Evolutionary conservation across 805 yeast species (phyloP), one percentile per base, ranked within the genome.

Genomic region (Cyberlindnera samutprakarnensis): DNA sequence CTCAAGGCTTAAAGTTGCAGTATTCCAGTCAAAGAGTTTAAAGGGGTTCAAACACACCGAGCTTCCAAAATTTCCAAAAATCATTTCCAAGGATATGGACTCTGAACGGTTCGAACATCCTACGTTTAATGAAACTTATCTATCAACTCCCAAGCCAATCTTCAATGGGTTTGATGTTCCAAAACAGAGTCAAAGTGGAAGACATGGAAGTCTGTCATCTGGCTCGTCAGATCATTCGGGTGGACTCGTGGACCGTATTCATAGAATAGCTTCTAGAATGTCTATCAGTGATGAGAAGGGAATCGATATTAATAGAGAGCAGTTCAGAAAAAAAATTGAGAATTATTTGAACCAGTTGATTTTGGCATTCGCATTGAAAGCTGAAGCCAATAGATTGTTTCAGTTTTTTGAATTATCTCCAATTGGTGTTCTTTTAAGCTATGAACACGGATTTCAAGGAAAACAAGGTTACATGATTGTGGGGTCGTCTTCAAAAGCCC

Each of bases 381-480:
- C 95, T 0, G 95, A 85, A 46, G 77, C 94, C 0, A 87, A 86
- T 49, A 66, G 80, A 37, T 53, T 92, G 9, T 81, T 92, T 47
- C 88, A 81, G 39, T 92, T 92, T 53, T 74, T 90, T 38, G 98
- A 92, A 48, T 60, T 92, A 12, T 87, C 96, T 0, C 94, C 95
- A 1, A 71, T 92, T 42, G 84, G 95, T 6, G 75, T 92, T 7
- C 62, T 87, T 29, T 62, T 92, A 25, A 78, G 90, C 30, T 78
- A 84, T 41, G 98, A 92, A 54, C 71, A 75, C 18, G 81, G 84
- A 0, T 81, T 68, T 49, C 75, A 75, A 35, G 95, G 97, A 1
- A 92, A 87, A 47, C 96, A 92, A 56, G 99, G 98, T 2, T 72
- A 75, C 31, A 56, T 90, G 36, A 72, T 82, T 33, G 73, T 88